phyloP scores from a whole-genome alignment of 1,284 basidiomycete genomes.

The Boletellus deceptivus region DNA sequence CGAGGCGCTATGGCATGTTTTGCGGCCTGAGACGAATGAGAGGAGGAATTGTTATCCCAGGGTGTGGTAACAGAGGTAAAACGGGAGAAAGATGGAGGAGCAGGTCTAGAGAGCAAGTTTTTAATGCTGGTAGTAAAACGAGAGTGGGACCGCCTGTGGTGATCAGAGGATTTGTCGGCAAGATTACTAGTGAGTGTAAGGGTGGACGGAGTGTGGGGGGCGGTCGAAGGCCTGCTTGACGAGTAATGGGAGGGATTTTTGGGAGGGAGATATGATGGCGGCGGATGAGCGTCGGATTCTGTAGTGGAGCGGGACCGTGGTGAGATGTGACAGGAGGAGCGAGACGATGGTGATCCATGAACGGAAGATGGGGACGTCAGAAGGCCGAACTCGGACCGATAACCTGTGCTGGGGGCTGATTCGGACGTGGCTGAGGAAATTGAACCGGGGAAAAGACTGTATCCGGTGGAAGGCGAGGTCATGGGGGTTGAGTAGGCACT shows the following conservation, averaged over 20 bases:
- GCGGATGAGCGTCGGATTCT: constrained; percentile 16
- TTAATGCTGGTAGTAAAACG: constrained; percentile 28
- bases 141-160: constrained; percentile 18
- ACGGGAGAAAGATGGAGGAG: constrained; percentile 20
- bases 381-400: constrained; percentile 19
- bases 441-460: constrained; percentile 19
- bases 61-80: constrained; percentile 18
- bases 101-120: constrained; percentile 24
- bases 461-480: constrained; percentile 27
- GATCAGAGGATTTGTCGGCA: constrained; percentile 8
- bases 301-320: constrained; percentile 17
- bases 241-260: not conserved
- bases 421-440: constrained; percentile 31
- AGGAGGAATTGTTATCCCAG: constrained; percentile 12
- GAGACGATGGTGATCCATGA: constrained; percentile 15
- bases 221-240: constrained; percentile 16
- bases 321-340: constrained; percentile 12
- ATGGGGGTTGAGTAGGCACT: constrained; percentile 29
- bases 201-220: constrained; percentile 6
- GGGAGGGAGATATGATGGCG: not conserved
- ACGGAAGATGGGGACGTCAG: constrained; percentile 9
- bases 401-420: constrained; percentile 13
- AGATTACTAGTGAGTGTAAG: not conserved
- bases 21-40: constrained; percentile 11
- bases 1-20: constrained; percentile 17